A percentile compares a stretch with the other conserved stretches of the same genome.
These are phyloP conservation scores for Wallacemonas sp. DNA, from an alignment of 208 protist species.

Conservation along the genomic window DNA sequence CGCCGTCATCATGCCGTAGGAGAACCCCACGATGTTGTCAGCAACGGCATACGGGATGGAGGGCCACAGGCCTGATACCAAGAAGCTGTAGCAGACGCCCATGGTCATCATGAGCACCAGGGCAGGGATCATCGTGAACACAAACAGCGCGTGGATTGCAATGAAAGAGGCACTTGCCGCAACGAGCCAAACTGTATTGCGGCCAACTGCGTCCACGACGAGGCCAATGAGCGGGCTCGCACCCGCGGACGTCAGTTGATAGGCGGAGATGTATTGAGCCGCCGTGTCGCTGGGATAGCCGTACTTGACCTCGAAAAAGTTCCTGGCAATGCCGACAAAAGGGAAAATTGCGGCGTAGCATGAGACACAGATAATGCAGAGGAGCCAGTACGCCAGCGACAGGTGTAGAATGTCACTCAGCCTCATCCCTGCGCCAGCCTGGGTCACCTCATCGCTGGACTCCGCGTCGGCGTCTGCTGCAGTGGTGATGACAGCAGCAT, in stretches of 20 bases:
- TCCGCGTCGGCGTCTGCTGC: slow-evolving; percentile 12
- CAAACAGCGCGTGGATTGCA: slow-evolving; percentile 73
- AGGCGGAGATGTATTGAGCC: slow-evolving; percentile 76
- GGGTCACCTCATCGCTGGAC: neutral
- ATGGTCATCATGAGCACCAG: slow-evolving; percentile 72
- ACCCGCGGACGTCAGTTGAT: slow-evolving; percentile 83
- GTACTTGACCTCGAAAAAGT: slow-evolving; percentile 90
- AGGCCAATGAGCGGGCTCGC: slow-evolving; percentile 80
- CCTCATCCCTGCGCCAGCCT: slow-evolving; percentile 25
- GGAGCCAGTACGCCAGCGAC: slow-evolving; percentile 73
- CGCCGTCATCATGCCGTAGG: slow-evolving; percentile 92
- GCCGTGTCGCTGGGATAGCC: slow-evolving; percentile 52
- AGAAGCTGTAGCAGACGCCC: slow-evolving; percentile 86
- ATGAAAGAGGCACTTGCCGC: slow-evolving; percentile 49
- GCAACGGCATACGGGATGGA: slow-evolving; percentile 76
- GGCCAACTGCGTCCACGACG: slow-evolving; percentile 82
- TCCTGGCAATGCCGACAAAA: slow-evolving; percentile 81
- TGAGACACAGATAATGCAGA: slow-evolving; percentile 82
- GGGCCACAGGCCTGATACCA: slow-evolving; percentile 88
- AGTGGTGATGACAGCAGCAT: slow-evolving; percentile 12
- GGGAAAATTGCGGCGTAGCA: slow-evolving; percentile 87
- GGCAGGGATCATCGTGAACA: slow-evolving; percentile 69
- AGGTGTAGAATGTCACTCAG: slow-evolving; percentile 55
- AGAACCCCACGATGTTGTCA: slow-evolving; percentile 69
- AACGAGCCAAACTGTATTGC: slow-evolving; percentile 77